phyloP scores from a whole-genome alignment of 805 yeast genomes.

The Jamesozyma jinghongensis region DNA sequence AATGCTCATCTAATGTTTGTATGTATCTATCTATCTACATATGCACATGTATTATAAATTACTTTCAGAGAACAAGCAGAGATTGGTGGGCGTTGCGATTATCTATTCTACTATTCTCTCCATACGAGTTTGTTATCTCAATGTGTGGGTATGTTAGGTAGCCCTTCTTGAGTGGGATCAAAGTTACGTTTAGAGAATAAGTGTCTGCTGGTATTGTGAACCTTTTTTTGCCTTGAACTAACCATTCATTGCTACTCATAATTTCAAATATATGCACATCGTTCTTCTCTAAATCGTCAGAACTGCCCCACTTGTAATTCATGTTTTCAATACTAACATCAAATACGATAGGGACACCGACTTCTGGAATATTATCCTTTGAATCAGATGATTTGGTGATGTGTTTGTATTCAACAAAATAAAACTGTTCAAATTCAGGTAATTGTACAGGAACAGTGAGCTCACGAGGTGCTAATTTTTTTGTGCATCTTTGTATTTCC shows the following conservation, averaged over 20 bases:
- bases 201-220: slow-evolving; percentile 37
- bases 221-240: slow-evolving; percentile 61
- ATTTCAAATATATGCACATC: slow-evolving; percentile 38
- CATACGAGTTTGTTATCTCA: slow-evolving; percentile 34
- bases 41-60: no score
- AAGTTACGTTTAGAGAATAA: slow-evolving; percentile 33
- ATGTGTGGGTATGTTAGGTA: slow-evolving; percentile 59
- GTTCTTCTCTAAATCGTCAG: background rate
- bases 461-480: slow-evolving; percentile 13
- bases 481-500: slow-evolving; percentile 19
- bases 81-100: slow-evolving; percentile 61
- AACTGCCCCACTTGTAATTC: slow-evolving; percentile 14
- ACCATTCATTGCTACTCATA: slow-evolving; percentile 60
- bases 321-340: slow-evolving; percentile 13
- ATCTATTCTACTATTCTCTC: slow-evolving; percentile 47
- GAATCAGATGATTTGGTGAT: background rate
- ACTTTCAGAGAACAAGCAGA: slow-evolving; percentile 43
- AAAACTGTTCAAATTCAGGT: slow-evolving; percentile 20
- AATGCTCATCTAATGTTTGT: no score
- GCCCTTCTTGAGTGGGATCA: slow-evolving; percentile 74
- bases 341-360: slow-evolving; percentile 18
- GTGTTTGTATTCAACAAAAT: slow-evolving; percentile 12
- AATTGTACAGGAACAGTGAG: slow-evolving; percentile 23
- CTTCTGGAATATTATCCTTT: slow-evolving; percentile 2
- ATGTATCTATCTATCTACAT: no score